These are phyloP conservation scores for Fimicolochytrium jonesii DNA, from an alignment of 192 early-diverging fungal genomes.

Conservation along the genomic window DNA sequence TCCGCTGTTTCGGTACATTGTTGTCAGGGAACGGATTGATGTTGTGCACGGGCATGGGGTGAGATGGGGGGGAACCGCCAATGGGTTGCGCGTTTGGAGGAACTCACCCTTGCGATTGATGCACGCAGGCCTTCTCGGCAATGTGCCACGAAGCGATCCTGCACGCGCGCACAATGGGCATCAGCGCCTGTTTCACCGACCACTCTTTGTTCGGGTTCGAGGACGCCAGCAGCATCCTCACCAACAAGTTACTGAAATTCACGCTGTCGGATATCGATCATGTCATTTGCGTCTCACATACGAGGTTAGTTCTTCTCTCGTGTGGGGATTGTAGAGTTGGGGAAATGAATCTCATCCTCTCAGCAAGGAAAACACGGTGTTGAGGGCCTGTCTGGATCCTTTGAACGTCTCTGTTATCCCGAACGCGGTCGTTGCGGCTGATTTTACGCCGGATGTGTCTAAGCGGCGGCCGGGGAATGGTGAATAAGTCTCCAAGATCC, in stretches of 20 bases:
- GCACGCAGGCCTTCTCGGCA: constrained; percentile 76
- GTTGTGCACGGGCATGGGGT: constrained; percentile 94
- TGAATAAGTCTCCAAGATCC: constrained; percentile 45
- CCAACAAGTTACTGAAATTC: constrained; percentile 96
- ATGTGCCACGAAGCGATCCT: constrained; percentile 94
- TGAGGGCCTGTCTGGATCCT: constrained; percentile 87
- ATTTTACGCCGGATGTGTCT: constrained; percentile 79
- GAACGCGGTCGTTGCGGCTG: constrained; percentile 92
- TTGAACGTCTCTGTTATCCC: constrained; percentile 91
- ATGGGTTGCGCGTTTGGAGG: not conserved
- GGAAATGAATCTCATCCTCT: not conserved
- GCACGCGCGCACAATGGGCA: constrained; percentile 92
- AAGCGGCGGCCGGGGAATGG: constrained; percentile 72
- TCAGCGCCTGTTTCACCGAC: constrained; percentile 92
- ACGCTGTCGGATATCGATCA: constrained; percentile 95
- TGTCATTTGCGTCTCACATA: constrained; percentile 97
- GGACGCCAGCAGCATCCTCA: constrained; percentile 84
- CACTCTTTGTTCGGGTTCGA: constrained; percentile 97
- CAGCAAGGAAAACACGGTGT: constrained; percentile 98
- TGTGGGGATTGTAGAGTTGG: too few species aligned
- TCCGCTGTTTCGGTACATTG: constrained; percentile 87
- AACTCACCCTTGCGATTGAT: not conserved
- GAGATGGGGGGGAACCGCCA: not conserved
- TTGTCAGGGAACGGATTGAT: constrained; percentile 84
- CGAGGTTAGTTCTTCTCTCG: too few species aligned